These are phyloP conservation scores for Sporothrix variecibatus DNA, from an alignment of 2,329 filamentous ascomycete genomes.

Conservation along the genomic window DNA sequence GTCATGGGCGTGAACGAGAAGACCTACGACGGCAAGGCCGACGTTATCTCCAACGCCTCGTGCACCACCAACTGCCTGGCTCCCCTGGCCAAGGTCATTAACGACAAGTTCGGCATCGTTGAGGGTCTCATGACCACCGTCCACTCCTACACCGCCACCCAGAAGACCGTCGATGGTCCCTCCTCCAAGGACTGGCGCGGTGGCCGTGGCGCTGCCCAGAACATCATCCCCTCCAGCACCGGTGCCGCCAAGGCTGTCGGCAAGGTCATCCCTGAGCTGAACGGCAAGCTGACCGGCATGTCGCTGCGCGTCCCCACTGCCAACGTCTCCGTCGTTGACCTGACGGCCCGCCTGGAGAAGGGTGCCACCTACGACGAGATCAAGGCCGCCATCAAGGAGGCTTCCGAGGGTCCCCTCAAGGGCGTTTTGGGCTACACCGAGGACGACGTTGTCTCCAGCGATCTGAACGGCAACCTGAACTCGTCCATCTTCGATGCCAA, in stretches of 20 bases:
- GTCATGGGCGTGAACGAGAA: slow-evolving; percentile 99
- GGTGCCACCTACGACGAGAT: slow-evolving; percentile 83
- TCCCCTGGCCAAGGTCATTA: slow-evolving; percentile 97
- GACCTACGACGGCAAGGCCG: slow-evolving; percentile 84
- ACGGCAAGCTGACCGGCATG: slow-evolving; percentile 99
- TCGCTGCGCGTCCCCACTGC: slow-evolving; percentile 97
- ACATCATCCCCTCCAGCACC: slow-evolving; percentile 99
- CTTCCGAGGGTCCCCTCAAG: slow-evolving; percentile 80
- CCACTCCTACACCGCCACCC: slow-evolving; percentile 99
- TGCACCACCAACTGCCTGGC: slow-evolving; percentile 99
- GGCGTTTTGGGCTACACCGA: slow-evolving; percentile 93
- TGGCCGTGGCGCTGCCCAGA: slow-evolving; percentile 97
- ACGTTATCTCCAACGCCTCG: slow-evolving; percentile 98
- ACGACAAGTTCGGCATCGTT: slow-evolving; percentile 97
- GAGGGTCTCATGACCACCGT: slow-evolving; percentile 99
- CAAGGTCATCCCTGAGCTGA: slow-evolving; percentile 97
- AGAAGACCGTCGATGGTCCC: slow-evolving; percentile 98
- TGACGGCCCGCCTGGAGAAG: slow-evolving; percentile 95
- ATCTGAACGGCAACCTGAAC: slow-evolving; percentile 88
- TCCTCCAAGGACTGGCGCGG: slow-evolving; percentile 99
- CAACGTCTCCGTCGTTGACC: slow-evolving; percentile 99
- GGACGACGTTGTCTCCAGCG: slow-evolving; percentile 92
- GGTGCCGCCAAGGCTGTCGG: slow-evolving; percentile 99
- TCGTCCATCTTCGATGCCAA: slow-evolving; percentile 99
- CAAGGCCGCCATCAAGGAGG: slow-evolving; percentile 88